A percentile compares a stretch with the other conserved stretches of the same genome.
These are phyloP conservation scores for Triticum dicoccoides DNA, from an alignment of 176 grass and related monocot species.

Conservation along the genomic window DNA sequence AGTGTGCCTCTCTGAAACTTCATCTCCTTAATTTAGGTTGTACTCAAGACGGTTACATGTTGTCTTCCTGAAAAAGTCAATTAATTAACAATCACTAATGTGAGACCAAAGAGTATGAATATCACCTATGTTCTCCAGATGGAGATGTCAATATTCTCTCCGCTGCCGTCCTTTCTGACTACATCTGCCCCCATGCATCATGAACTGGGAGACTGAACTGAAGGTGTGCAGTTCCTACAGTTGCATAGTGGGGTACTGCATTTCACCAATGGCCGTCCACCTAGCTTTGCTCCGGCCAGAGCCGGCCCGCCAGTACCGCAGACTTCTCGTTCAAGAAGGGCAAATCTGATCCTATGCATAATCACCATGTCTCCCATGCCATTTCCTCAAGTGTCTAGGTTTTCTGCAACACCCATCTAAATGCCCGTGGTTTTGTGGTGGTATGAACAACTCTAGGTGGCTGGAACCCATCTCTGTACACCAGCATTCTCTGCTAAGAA, in stretches of 20 bases:
- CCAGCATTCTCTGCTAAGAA: not conserved
- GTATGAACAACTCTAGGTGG: not conserved
- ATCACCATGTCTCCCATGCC: not conserved
- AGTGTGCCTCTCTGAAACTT: slow-evolving; percentile 1
- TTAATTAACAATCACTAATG: not conserved
- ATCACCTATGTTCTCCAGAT: not conserved
- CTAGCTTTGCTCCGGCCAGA: not conserved
- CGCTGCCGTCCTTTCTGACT: not conserved
- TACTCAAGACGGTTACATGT: not conserved
- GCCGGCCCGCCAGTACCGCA: no score
- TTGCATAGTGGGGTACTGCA: slow-evolving; percentile 24
- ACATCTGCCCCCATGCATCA: slow-evolving; percentile 14
- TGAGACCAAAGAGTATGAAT: not conserved
- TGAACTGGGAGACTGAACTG: slow-evolving; percentile 23
- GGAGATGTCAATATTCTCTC: not conserved
- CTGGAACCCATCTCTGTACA: not conserved
- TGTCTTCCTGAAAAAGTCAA: not conserved
- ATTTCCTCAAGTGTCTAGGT: not conserved
- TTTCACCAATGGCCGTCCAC: slow-evolving; percentile 15
- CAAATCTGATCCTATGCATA: slow-evolving; percentile 12
- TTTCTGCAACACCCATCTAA: not conserved
- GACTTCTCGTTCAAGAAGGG: slow-evolving; percentile 15
- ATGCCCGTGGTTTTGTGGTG: not conserved
- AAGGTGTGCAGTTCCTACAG: slow-evolving; percentile 12
- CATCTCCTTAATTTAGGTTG: not conserved